phyloP scores from a whole-genome alignment of 352 stramenopile species.

The Saprolegnia parasitica region DNA sequence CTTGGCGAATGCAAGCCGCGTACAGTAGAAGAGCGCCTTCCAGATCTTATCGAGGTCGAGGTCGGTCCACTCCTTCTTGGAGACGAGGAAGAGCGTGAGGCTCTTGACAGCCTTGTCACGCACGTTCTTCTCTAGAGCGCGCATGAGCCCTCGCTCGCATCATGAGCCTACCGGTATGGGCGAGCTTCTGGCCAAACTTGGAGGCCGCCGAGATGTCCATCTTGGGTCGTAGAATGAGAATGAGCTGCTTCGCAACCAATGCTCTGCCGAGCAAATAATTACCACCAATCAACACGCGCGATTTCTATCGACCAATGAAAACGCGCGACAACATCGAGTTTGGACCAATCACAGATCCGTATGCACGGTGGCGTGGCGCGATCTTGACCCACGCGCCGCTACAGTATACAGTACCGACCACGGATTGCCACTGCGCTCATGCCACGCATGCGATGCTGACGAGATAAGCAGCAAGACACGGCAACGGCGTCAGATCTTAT shows the following conservation, averaged over 20 bases:
- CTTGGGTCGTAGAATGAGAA: background rate
- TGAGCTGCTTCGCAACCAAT: background rate
- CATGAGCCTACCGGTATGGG: constrained; percentile 52
- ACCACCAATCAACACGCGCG: background rate
- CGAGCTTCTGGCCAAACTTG: constrained; percentile 78
- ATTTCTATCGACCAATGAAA: background rate
- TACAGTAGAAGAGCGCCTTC: constrained; percentile 85
- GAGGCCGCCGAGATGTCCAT: constrained; percentile 41
- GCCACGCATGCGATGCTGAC: no score
- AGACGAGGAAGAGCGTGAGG: constrained; percentile 64
- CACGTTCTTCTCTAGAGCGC: constrained; percentile 71
- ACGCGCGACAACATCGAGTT: background rate
- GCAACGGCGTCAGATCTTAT: constrained; percentile 33
- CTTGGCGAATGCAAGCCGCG: background rate
- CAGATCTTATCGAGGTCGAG: constrained; percentile 86
- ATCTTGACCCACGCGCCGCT: no score
- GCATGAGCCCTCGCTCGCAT: background rate
- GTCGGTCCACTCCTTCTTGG: constrained; percentile 58
- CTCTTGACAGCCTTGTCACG: constrained; percentile 80
- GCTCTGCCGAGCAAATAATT: background rate
- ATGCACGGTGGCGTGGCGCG: background rate
- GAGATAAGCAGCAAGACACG: background rate
- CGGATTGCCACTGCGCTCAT: no score
- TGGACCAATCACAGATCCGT: background rate
- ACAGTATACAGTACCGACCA: no score